These are phyloP conservation scores for Multifurca ochricompacta DNA, from an alignment of 768 basidiomycete genomes.

Conservation along the genomic window DNA sequence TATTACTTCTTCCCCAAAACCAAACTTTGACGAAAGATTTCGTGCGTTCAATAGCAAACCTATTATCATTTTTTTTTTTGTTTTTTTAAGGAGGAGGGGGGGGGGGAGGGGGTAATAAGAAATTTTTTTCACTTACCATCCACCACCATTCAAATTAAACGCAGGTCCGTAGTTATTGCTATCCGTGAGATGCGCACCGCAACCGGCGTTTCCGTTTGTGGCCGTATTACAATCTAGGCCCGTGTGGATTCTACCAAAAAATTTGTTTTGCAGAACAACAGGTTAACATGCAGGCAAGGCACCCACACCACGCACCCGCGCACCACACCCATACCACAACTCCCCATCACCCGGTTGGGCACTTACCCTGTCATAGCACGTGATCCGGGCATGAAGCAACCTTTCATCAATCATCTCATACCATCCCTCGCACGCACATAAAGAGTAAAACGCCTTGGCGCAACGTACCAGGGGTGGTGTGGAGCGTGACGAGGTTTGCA, in stretches of 20 bases:
- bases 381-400: constrained; percentile 45
- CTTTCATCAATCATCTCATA: too few species aligned
- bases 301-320: too few species aligned
- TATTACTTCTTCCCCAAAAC: constrained; percentile 32
- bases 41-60: constrained; percentile 30
- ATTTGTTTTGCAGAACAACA: too few species aligned
- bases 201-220: constrained; percentile 45
- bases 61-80: background rate
- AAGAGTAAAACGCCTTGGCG: too few species aligned
- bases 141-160: constrained; percentile 54
- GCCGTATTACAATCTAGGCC: constrained; percentile 43
- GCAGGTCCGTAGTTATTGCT: constrained; percentile 45
- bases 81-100: background rate
- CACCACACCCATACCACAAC: too few species aligned
- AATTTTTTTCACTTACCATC: too few species aligned
- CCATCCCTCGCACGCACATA: too few species aligned
- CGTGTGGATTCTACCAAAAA: too few species aligned
- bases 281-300: too few species aligned
- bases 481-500: constrained; percentile 47
- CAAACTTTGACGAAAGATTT: constrained; percentile 27
- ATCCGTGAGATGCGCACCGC: constrained; percentile 37
- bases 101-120: too few species aligned
- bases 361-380: constrained; percentile 42
- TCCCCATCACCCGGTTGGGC: background rate
- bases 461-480: constrained; percentile 37